A percentile compares a stretch with the other conserved stretches of the same genome.
phyloP scores from a whole-genome alignment of 1,284 basidiomycete genomes.

The Ceratobasidium papillatum region DNA sequence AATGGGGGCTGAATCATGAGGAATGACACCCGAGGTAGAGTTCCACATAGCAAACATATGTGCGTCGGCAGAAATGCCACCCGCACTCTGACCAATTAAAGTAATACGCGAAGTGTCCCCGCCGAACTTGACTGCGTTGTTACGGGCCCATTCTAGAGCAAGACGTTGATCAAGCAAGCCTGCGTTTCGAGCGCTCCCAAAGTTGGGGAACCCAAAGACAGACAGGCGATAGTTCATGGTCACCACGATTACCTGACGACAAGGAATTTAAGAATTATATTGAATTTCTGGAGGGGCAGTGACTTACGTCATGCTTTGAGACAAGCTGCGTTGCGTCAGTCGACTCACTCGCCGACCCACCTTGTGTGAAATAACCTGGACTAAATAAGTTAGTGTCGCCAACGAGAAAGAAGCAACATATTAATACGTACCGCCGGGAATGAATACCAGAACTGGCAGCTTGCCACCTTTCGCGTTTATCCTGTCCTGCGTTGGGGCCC shows the following conservation, averaged over 20 bases:
- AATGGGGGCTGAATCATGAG: no score
- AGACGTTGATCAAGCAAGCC: conserved; percentile 56
- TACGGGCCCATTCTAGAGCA: conserved; percentile 53
- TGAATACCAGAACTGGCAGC: not conserved
- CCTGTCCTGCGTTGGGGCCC: not conserved
- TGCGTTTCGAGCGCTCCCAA: conserved; percentile 48
- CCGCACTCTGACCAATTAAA: conserved; percentile 64
- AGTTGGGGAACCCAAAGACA: conserved; percentile 6
- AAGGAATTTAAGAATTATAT: not conserved
- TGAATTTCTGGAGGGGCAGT: no score
- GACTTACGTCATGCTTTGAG: not conserved
- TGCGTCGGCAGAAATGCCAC: conserved; percentile 47
- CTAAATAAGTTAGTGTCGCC: not conserved
- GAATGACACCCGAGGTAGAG: not conserved
- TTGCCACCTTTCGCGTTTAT: not conserved
- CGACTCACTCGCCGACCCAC: not conserved
- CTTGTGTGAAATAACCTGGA: conserved; percentile 3
- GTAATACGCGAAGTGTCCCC: conserved; percentile 61
- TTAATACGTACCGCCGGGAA: not conserved
- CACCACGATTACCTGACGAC: not conserved
- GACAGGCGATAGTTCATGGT: conserved; percentile 1
- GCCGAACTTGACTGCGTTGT: conserved; percentile 56
- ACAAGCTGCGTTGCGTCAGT: conserved; percentile 13
- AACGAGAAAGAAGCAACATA: not conserved
- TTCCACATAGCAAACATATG: not conserved